Percentiles rank a stretch among this genome's conserved stretches.
Conservation (phyloP, 2,329 filamentous ascomycete species). For the Neophaeococcomyces aloes region DNA sequence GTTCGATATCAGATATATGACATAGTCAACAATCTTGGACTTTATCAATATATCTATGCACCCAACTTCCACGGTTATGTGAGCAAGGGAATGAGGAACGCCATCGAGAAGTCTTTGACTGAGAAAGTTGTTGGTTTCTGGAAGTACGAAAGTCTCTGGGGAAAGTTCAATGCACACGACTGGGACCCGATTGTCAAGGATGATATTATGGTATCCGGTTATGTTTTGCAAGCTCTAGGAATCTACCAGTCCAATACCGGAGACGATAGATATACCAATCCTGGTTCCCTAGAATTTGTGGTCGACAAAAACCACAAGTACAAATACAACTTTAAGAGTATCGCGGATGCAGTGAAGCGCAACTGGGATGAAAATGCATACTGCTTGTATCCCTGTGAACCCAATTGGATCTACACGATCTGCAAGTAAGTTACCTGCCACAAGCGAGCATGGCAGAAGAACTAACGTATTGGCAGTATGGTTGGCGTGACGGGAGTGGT, state of each 20-base stretch:
- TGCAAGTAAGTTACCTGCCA: slow-evolving; percentile 10
- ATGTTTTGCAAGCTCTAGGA: slow-evolving; percentile 12
- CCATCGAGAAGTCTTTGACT: slow-evolving; percentile 13
- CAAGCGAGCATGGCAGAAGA: too few relatives aligned
- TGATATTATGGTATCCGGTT: slow-evolving; percentile 16
- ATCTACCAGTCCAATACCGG: slow-evolving; percentile 13
- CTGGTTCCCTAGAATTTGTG: slow-evolving; percentile 10
- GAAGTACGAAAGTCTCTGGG: slow-evolving; percentile 13
- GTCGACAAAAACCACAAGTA: slow-evolving; percentile 11
- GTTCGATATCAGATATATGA: slow-evolving; percentile 16
- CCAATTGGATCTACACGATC: slow-evolving; percentile 14
- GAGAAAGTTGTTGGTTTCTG: slow-evolving; percentile 14
- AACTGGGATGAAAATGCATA: slow-evolving; percentile 12
- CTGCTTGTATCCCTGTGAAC: slow-evolving; percentile 15
- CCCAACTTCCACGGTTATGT: slow-evolving; percentile 16
- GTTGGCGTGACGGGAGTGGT: too few relatives aligned
- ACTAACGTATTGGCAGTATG: slow-evolving; percentile 6
- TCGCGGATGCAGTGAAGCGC: slow-evolving; percentile 12
- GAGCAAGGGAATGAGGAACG: slow-evolving; percentile 10
- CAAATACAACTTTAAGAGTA: slow-evolving; percentile 7
- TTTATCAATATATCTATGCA: slow-evolving; percentile 12
- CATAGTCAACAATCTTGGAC: slow-evolving; percentile 7
- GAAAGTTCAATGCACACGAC: slow-evolving; percentile 15
- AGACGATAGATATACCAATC: slow-evolving; percentile 11
- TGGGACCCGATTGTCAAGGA: slow-evolving; percentile 14